A percentile compares a stretch with the other conserved stretches of the same genome.
phyloP scores from a whole-genome alignment of 192 early-diverging fungal species.

The Dissophora ornata region DNA sequence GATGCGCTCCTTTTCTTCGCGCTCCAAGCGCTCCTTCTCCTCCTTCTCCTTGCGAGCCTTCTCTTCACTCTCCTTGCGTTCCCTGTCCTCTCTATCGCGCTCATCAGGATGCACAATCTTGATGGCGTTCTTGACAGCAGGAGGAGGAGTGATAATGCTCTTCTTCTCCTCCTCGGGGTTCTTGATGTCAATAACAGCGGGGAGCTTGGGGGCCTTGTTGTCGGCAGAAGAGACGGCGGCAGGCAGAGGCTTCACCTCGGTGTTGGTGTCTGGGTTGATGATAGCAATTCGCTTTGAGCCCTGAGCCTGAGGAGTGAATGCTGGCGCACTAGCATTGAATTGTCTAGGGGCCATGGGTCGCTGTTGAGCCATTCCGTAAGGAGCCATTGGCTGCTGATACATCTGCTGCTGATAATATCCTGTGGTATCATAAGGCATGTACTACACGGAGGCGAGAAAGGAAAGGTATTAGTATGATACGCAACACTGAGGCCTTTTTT shows the following conservation, averaged over 20 bases:
- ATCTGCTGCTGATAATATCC: slow-evolving; percentile 31
- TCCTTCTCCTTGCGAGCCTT: slow-evolving; percentile 48
- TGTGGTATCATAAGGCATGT: slow-evolving; percentile 23
- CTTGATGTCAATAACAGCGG: slow-evolving; percentile 34
- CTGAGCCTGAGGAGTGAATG: slow-evolving; percentile 47
- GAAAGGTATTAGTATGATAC: too few relatives aligned
- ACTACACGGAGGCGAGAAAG: slow-evolving; percentile 22
- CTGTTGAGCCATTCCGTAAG: slow-evolving; percentile 43
- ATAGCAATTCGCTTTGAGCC: slow-evolving; percentile 74
- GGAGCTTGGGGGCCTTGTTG: slow-evolving; percentile 37
- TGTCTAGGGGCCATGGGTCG: slow-evolving; percentile 38
- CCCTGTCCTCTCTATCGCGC: slow-evolving; percentile 56
- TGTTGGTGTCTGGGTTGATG: slow-evolving; percentile 78
- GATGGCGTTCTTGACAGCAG: slow-evolving; percentile 52
- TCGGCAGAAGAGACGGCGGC: slow-evolving; percentile 44
- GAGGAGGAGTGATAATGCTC: slow-evolving; percentile 35
- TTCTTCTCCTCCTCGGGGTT: slow-evolving; percentile 50
- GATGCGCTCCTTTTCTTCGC: slow-evolving; percentile 42
- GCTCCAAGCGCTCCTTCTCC: slow-evolving; percentile 50
- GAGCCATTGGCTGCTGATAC: slow-evolving; percentile 44
- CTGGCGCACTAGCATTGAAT: slow-evolving; percentile 23
- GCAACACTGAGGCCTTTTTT: too few relatives aligned
- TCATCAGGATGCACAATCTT: slow-evolving; percentile 65
- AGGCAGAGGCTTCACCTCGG: slow-evolving; percentile 70
- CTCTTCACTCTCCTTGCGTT: slow-evolving; percentile 60